Evolutionary conservation across 805 yeast species (phyloP).

Genomic region (Ogataea pignaliae): DNA sequence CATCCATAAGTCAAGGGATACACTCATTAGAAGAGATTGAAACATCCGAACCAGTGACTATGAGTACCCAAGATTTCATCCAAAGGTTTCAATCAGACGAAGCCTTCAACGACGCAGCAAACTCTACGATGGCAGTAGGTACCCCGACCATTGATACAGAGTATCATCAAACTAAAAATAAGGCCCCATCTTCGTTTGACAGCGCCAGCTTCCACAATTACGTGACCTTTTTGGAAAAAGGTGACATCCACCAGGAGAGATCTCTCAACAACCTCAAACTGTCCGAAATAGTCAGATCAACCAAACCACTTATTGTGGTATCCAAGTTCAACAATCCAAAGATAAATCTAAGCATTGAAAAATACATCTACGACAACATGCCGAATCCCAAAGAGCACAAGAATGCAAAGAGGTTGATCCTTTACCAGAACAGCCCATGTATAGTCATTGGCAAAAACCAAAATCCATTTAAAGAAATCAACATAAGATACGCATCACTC

Average conservation of each 20-base stretch:
- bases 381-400: slow-evolving; percentile 37
- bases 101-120: neutral
- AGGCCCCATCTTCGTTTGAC: slow-evolving; percentile 3
- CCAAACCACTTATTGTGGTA: slow-evolving; percentile 49
- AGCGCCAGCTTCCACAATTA: slow-evolving; percentile 1
- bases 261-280: slow-evolving; percentile 11
- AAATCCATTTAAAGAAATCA: slow-evolving; percentile 87
- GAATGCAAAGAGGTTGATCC: slow-evolving; percentile 50
- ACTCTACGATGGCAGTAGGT: neutral
- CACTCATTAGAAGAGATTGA: neutral
- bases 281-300: slow-evolving; percentile 8
- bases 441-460: slow-evolving; percentile 96
- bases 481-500: slow-evolving; percentile 48
- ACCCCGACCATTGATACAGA: neutral
- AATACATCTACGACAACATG: slow-evolving; percentile 62
- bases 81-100: slow-evolving; percentile 9
- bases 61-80: slow-evolving; percentile 19
- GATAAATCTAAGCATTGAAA: slow-evolving; percentile 77
- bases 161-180: no score
- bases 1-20: neutral
- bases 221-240: slow-evolving; percentile 9
- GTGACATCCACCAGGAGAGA: slow-evolving; percentile 7
- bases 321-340: slow-evolving; percentile 64
- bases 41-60: slow-evolving; percentile 15
- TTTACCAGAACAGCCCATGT: slow-evolving; percentile 77